phyloP scores from a whole-genome alignment of 495 filamentous ascomycete genomes.

The Apodospora peruviana region DNA sequence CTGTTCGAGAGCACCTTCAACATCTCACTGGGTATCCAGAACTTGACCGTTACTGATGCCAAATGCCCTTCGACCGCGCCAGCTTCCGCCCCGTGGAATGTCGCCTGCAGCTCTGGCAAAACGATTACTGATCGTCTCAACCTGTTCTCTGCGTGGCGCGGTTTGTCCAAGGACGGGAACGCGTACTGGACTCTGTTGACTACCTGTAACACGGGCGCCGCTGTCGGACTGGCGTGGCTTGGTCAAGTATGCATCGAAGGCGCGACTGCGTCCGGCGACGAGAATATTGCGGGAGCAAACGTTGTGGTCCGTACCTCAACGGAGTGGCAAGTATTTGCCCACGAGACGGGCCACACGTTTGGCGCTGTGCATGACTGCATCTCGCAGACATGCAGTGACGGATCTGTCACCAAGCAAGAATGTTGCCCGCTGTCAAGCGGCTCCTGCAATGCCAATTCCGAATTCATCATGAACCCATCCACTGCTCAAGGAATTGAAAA shows the following conservation, averaged over 20 bases:
- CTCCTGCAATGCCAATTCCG: constrained; percentile 67
- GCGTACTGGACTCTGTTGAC: constrained; percentile 93
- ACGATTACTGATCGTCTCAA: constrained; percentile 77
- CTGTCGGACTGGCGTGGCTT: constrained; percentile 91
- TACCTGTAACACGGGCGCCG: constrained; percentile 75
- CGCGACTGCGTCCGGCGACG: constrained; percentile 41
- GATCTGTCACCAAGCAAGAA: constrained; percentile 59
- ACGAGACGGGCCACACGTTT: constrained; percentile 93
- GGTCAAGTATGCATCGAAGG: constrained; percentile 75
- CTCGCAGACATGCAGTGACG: constrained; percentile 54
- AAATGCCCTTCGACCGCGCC: constrained; percentile 63
- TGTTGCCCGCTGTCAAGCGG: constrained; percentile 75
- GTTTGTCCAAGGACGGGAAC: constrained; percentile 63
- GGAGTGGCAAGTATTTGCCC: constrained; percentile 96
- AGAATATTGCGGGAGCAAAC: constrained; percentile 77
- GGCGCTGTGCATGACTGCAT: constrained; percentile 94
- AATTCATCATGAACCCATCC: constrained; percentile 94
- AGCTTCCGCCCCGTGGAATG: constrained; percentile 71
- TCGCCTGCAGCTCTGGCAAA: constrained; percentile 55
- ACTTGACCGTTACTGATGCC: constrained; percentile 67
- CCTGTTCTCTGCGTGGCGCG: constrained; percentile 84
- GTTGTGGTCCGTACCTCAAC: constrained; percentile 78
- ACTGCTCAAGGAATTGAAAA: constrained; percentile 62
- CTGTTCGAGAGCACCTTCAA: constrained; percentile 90
- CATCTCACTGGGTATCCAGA: constrained; percentile 81